Evolutionary conservation across 768 basidiomycete genomes (phyloP), one percentile per base, ranked within the genome.

Genomic region (Suillus paluster): DNA sequence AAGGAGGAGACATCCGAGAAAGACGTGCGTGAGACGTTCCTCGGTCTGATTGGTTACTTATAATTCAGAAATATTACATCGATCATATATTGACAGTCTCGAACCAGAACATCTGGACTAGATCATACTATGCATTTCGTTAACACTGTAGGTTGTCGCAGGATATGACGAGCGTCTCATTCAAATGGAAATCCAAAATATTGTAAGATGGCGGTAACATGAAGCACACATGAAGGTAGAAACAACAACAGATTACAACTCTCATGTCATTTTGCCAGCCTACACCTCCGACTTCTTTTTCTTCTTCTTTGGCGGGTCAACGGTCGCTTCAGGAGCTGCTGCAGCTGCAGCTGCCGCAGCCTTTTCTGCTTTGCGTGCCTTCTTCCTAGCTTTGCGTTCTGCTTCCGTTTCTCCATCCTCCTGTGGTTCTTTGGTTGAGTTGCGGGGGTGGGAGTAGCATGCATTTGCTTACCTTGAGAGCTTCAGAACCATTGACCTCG

Each of bases 331-430:
- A 39, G 78, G 39, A 55, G 23, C 17, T 11, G 38, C 4, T 5
- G 49, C 74, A 15, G 80, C 81, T 4, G 74, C 78, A 15, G 70
- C 79, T 46, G 81, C 82, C 23, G 83, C 81, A 42, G 85, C 85
- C 74, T 94, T 94, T 71, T 89, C 89, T 17, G 89, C 92, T 73
- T 92, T 92, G 66, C 81, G 80, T 2, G 89, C 90, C 78, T 88
- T 88, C 76, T 88, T 93, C 71, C 80, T 83, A 39, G 88, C 91
- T 77, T 94, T 95, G 62, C 86, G 84, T 74, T 95, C 91, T 64
- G 89, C 91, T 75, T 92, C 90, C 33, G 91, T 91, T 79, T 95
- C 92, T 55, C 81, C 85, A 69, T 68, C 66, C 65, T 74, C 76
- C 69, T 86, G 54, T 45, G 60, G 19, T 60, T 39, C 30, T 45